Evolutionary conservation across 106 monocot species (phyloP), one percentile per base, ranked within the genome.

Genomic region (Dactylorhiza incarnata): DNA sequence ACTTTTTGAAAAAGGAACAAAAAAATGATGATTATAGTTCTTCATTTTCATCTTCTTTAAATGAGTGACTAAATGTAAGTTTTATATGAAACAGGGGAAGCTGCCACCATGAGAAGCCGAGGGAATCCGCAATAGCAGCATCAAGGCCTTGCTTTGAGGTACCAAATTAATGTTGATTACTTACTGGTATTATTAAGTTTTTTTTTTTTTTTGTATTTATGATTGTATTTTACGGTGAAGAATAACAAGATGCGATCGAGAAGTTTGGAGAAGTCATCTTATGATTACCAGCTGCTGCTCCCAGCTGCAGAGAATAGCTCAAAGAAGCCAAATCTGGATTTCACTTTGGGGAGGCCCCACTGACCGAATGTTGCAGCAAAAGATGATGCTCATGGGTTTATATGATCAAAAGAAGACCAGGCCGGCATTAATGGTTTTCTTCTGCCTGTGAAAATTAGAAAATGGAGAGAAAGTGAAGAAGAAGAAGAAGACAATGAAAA

Each of bases 321-420:
- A n/a, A 87, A 71, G 75, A 91, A 89, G 77, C 94, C 86, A 24
- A 94, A 85, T 80, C 89, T 94, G 15, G 91, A 94, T 78, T 95
- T 95, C 81, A 95, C 91, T 49, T 86, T 95, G 80, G 94, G 91
- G 74, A 89, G 85, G 54, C 84, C 85, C 54, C 83, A 82, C 55
- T 87, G 78, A 81, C 22, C 22, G 20, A 58, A 12, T 8, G 7
- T 48, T 10, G 16, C 43, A 73, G 45, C 2, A 71, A 23, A 6
- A 9, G 5, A 16, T 55, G 13, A 61, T 22, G 48, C 17, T 25
- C 13, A 3, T 37, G 37, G 37, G 37, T 37, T 37, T 37, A 37
- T 37, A n/a, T 51, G 29, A 71, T 71, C 23, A 53, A 72, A 56
- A 49, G 50, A 29, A 70, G 51, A 26, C 19, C 37, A 29, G 10